Evolutionary conservation across 768 basidiomycete species (phyloP).

Genomic region (Tricholoma hemisulphureum): DNA sequence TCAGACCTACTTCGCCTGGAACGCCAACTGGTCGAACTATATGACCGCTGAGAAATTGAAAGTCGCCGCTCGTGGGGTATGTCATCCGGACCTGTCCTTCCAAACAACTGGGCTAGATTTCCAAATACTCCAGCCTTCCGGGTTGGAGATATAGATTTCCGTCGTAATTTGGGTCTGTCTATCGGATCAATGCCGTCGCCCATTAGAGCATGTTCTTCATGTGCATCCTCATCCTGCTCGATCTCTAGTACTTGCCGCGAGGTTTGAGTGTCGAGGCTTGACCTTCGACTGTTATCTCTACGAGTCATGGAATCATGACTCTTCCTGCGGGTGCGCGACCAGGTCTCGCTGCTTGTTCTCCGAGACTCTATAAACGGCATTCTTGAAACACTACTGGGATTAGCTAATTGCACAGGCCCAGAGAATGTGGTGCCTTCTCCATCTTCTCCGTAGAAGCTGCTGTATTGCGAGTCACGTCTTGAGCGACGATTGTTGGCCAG

Average conservation of each 20-base stretch:
- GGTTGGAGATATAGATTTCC: constrained; percentile 36
- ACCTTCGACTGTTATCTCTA: constrained; percentile 38
- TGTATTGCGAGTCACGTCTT: constrained; percentile 70
- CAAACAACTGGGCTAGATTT: constrained; percentile 68
- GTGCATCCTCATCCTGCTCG: constrained; percentile 28
- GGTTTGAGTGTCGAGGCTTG: constrained; percentile 45
- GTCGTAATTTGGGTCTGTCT: constrained; percentile 29
- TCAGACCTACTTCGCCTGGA: constrained; percentile 58
- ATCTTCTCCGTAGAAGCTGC: constrained; percentile 54
- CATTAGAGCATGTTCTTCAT: constrained; percentile 29
- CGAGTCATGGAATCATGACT: constrained; percentile 47
- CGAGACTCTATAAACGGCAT: constrained; percentile 65
- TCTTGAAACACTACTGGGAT: constrained; percentile 77
- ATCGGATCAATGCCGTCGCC: constrained; percentile 25
- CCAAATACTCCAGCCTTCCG: constrained; percentile 53
- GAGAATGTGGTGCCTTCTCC: constrained; percentile 72
- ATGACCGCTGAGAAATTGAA: constrained; percentile 60
- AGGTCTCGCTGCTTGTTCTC: constrained; percentile 57
- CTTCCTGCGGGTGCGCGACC: constrained; percentile 48
- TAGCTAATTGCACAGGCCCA: constrained; percentile 66
- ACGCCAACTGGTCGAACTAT: constrained; percentile 46
- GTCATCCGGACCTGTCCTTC: constrained; percentile 43
- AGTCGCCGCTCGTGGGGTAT: constrained; percentile 42
- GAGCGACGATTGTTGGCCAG: constrained; percentile 48
- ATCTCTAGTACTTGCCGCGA: constrained; percentile 40